These are phyloP conservation scores for Fagopyrum homotropicum DNA, from an alignment of 148 eudicot species.

Conservation along the genomic window DNA sequence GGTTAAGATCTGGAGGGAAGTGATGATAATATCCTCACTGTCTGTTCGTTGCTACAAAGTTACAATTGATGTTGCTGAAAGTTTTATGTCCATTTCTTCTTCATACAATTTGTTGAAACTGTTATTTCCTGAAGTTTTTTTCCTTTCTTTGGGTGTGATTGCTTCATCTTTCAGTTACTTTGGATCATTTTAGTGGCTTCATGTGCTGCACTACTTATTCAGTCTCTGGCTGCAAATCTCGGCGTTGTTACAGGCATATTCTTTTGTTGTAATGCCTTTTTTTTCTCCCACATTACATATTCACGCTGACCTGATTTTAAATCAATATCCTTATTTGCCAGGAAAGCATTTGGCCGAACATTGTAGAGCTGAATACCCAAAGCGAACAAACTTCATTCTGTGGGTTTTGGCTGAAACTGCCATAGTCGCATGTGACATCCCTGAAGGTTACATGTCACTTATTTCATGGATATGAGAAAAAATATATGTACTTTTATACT, in stretches of 20 bases:
- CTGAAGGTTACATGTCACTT: constrained; percentile 61
- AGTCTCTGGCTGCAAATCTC: constrained; percentile 88
- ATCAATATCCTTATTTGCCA: constrained; percentile 20
- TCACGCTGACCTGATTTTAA: neutral
- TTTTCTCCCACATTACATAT: neutral
- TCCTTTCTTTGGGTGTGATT: neutral
- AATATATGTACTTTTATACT: neutral
- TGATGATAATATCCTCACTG: neutral
- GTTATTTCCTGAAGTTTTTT: neutral
- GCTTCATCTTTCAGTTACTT: constrained; percentile 41
- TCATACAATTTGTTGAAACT: neutral
- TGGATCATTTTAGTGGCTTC: constrained; percentile 98
- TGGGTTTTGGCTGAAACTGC: constrained; percentile 95
- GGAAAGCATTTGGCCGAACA: constrained; percentile 99
- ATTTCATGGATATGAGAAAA: neutral
- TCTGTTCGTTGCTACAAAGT: neutral
- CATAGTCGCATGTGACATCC: constrained; percentile 94
- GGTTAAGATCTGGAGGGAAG: neutral
- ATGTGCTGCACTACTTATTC: constrained; percentile 82
- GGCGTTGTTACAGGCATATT: constrained; percentile 90
- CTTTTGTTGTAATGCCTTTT: constrained; percentile 6
- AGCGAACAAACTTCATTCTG: constrained; percentile 72
- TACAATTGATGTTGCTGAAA: neutral
- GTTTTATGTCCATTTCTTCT: neutral
- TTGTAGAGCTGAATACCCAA: constrained; percentile 76